These are phyloP conservation scores for Biscogniauxia sp. DNA, from an alignment of 2,329 filamentous ascomycete species.

Conservation along the genomic window DNA sequence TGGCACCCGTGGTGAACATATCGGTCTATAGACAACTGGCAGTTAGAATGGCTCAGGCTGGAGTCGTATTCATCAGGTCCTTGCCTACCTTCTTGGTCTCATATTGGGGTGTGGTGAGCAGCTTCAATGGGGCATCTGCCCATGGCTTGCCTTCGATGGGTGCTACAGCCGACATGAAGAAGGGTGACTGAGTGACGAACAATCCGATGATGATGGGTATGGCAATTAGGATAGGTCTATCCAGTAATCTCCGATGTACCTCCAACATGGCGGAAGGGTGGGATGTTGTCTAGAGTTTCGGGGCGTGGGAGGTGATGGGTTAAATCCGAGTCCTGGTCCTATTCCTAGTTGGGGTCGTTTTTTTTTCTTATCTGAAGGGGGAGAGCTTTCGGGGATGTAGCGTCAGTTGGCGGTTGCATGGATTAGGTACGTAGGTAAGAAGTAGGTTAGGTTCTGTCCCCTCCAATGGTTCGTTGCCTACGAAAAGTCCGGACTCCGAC, in stretches of 20 bases:
- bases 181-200: conserved; percentile 37
- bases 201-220: conserved; percentile 36
- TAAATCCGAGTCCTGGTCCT: too few species aligned
- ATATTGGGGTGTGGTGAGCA: conserved; percentile 53
- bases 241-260: conserved; percentile 23
- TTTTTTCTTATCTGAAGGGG: too few species aligned
- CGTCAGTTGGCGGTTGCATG: too few species aligned
- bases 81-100: conserved; percentile 47
- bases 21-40: conserved; percentile 42
- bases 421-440: too few species aligned
- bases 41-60: background rate
- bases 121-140: conserved; percentile 54
- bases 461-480: too few species aligned
- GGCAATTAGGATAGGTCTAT: conserved; percentile 32
- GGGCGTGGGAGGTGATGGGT: too few species aligned
- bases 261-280: conserved; percentile 13
- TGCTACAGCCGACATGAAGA: conserved; percentile 37
- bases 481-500: too few species aligned
- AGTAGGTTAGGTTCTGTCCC: too few species aligned
- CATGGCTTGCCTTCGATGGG: conserved; percentile 38
- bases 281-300: too few species aligned
- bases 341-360: too few species aligned
- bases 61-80: too few species aligned
- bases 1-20: conserved; percentile 57
- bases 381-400: too few species aligned